Base-by-base conservation (phyloP, 1,284 basidiomycete genomes). In the Ganoderma meredithae region DNA sequence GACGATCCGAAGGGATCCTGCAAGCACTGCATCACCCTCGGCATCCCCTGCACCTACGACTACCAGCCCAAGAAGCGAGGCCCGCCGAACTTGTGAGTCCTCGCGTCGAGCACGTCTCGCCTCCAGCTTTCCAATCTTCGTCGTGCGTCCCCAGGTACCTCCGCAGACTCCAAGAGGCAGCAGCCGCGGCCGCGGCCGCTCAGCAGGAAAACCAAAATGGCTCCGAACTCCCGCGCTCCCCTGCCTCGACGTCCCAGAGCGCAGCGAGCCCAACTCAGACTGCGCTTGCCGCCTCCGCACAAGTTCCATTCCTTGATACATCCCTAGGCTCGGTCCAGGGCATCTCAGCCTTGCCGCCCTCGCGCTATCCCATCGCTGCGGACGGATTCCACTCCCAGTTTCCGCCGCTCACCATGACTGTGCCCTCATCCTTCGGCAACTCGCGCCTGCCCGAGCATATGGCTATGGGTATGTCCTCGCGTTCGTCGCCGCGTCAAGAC, bases 21-120 rank as follows among this genome's bases (percentile, higher is more conserved):
- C 90, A 93, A 93, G 74, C 94, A 95, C 76, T 96, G 94, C 78
- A 84, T 90, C 73, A 88, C 93, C 1, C 88, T 96, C 55, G 91
- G 89, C 43, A 92, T 95, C 66, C 87, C 90, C 15, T 96, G 94
- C 79, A 95, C 94, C 0, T 96, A 95, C 75, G 92, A 95, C 75
- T 96, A 96, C 78, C 93, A 94, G 79, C 95, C 95, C 19, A 95
- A 95, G 84, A 96, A 96, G 80, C 85, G 95, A 67, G 95, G 95
- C 0, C 95, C 95, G 4, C 95, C 94, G 0, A 96, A 96, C 79
- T 83, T 95, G 93, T 95, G 78, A 81, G 69, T 71, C 53, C 19
- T 25, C 49, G 13, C 47, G 61, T 61, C 63, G 62, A 53, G 31
- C 49, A 65, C 61, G 49, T 63, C 67, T 17, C 55, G 8, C 10